phyloP scores from a whole-genome alignment of 2,329 filamentous ascomycete genomes.

The Rosellinia necatrix region DNA sequence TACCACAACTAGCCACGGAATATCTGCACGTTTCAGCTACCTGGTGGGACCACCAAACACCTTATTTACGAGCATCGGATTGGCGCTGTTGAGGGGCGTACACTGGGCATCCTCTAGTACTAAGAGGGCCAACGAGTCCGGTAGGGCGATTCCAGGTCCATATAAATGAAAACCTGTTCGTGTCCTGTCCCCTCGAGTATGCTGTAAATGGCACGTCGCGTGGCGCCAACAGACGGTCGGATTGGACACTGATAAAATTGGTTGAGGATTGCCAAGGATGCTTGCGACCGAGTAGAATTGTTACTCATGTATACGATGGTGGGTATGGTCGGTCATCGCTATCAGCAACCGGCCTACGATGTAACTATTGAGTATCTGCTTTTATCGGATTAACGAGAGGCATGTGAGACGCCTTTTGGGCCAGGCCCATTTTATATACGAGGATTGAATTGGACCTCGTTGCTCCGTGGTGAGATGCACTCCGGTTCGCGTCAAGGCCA shows the following conservation, averaged over 20 bases:
- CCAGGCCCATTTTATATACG: background rate
- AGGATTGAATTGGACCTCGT: background rate
- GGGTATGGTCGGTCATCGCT: background rate
- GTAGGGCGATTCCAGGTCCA: background rate
- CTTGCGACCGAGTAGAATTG: too few species aligned
- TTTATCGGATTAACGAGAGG: background rate
- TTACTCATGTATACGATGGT: background rate
- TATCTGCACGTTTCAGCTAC: slow-evolving; percentile 3
- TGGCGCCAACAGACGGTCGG: background rate
- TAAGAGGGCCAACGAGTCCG: background rate
- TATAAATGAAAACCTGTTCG: background rate
- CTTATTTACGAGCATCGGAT: slow-evolving; percentile 6
- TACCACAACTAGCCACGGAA: background rate
- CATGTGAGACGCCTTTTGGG: background rate
- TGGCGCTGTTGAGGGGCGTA: too few species aligned
- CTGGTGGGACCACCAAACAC: background rate
- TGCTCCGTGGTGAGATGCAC: slow-evolving; percentile 1
- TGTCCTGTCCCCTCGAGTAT: background rate
- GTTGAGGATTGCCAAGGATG: background rate
- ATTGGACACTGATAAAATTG: slow-evolving; percentile 8
- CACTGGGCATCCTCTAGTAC: background rate
- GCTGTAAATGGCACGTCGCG: background rate
- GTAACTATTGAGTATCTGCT: background rate
- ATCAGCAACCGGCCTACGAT: background rate
- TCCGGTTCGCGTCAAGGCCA: background rate